A percentile compares a stretch with the other conserved stretches of the same genome.
Conservation (phyloP, 306 rosid species). For the Castanospermum australe region DNA sequence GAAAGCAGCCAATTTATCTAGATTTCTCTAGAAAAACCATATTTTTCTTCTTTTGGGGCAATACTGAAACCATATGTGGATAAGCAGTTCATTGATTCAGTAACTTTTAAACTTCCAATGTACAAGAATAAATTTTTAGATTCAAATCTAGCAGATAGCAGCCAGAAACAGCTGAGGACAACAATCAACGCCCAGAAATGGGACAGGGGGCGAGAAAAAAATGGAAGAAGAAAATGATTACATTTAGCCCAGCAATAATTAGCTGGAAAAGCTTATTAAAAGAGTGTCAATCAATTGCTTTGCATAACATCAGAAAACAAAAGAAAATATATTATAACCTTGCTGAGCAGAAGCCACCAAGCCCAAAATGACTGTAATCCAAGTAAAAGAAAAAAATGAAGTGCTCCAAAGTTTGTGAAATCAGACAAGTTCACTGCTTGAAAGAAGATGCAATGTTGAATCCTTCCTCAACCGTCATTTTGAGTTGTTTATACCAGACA, state of each 20-base stretch:
- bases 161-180: background rate
- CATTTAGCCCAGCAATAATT: slow-evolving; percentile 1
- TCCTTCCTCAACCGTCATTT: slow-evolving; percentile 18
- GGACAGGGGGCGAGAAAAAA: background rate
- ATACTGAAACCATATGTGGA: background rate
- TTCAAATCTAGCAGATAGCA: background rate
- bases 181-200: background rate
- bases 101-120: background rate
- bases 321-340: background rate
- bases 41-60: background rate
- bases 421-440: background rate
- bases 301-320: slow-evolving; percentile 7
- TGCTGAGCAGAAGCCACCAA: slow-evolving; percentile 10
- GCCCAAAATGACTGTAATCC: slow-evolving; percentile 3
- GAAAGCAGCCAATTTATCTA: background rate
- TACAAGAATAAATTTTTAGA: slow-evolving; percentile 4
- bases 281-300: slow-evolving; percentile 17
- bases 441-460: slow-evolving; percentile 16
- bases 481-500: slow-evolving; percentile 12
- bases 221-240: background rate
- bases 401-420: slow-evolving; percentile 4
- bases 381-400: background rate
- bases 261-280: background rate
- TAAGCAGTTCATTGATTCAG: slow-evolving; percentile 5
- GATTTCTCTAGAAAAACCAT: background rate